These are phyloP conservation scores for Stellera chamaejasme DNA, from an alignment of 345 rosid species.

Conservation along the genomic window DNA sequence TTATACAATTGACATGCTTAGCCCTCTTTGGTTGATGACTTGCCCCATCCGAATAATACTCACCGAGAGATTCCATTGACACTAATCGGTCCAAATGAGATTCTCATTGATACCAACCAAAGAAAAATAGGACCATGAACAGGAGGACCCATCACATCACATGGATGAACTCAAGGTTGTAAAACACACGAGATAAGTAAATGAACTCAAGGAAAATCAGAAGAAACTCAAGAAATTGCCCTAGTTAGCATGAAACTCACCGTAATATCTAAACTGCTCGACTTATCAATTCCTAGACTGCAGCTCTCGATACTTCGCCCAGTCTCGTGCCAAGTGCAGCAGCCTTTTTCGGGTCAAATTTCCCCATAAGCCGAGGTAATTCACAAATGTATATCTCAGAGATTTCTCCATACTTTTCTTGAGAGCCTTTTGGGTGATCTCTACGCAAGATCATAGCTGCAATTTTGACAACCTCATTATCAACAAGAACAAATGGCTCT, in stretches of 20 bases:
- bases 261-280: constrained; percentile 53
- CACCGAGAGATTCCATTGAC: too few species aligned
- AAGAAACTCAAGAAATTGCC: constrained; percentile 1
- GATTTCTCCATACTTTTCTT: constrained; percentile 47
- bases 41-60: too few species aligned
- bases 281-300: constrained; percentile 79
- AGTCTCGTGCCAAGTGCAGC: constrained; percentile 68
- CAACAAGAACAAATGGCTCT: constrained; percentile 54
- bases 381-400: constrained; percentile 88
- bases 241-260: constrained; percentile 31
- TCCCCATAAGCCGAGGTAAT: constrained; percentile 77
- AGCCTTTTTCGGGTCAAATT: constrained; percentile 73
- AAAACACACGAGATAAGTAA: too few species aligned
- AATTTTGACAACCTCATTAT: constrained; percentile 79
- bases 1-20: too few species aligned
- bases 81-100: too few species aligned
- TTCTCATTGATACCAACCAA: too few species aligned
- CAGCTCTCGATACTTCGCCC: constrained; percentile 72
- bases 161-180: too few species aligned
- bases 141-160: too few species aligned
- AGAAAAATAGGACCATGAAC: too few species aligned
- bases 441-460: constrained; percentile 63
- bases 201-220: too few species aligned
- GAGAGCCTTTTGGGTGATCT: constrained; percentile 23
- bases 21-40: too few species aligned